phyloP scores from a whole-genome alignment of 2,329 filamentous ascomycete species.

The Xenoacremonium recifei region DNA sequence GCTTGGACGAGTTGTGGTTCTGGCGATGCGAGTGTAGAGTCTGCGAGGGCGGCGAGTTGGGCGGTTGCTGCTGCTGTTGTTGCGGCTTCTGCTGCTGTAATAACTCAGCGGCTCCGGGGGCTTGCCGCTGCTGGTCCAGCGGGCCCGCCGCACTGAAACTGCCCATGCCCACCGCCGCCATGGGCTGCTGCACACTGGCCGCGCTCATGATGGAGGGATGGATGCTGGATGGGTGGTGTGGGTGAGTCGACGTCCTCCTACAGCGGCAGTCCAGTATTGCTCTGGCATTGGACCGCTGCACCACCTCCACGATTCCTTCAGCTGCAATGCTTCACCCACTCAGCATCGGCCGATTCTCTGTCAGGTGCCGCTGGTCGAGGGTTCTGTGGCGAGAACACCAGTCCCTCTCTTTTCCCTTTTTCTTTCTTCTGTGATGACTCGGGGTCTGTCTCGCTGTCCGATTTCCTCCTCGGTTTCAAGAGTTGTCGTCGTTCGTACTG shows the following conservation, averaged over 20 bases:
- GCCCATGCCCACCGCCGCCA: slow-evolving; percentile 26
- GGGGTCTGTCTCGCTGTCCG: no score
- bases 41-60: slow-evolving; percentile 1
- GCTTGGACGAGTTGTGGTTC: slow-evolving; percentile 53
- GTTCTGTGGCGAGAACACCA: no score
- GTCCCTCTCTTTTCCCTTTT: no score
- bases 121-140: slow-evolving; percentile 12
- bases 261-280: background rate
- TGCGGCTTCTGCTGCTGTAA: slow-evolving; percentile 6
- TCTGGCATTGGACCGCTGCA: slow-evolving; percentile 19
- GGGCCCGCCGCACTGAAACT: slow-evolving; percentile 28
- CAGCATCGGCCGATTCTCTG: background rate
- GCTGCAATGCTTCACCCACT: background rate
- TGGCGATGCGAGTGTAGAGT: slow-evolving; percentile 48
- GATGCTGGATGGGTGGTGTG: no score
- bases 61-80: background rate
- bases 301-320: slow-evolving; percentile 12
- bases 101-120: slow-evolving; percentile 13
- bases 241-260: no score
- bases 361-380: no score
- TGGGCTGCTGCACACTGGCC: slow-evolving; percentile 19
- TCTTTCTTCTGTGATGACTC: no score
- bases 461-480: no score
- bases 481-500: background rate
- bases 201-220: no score